Conservation (phyloP, 306 rosid genomes). For the Arachis hypogaea region DNA sequence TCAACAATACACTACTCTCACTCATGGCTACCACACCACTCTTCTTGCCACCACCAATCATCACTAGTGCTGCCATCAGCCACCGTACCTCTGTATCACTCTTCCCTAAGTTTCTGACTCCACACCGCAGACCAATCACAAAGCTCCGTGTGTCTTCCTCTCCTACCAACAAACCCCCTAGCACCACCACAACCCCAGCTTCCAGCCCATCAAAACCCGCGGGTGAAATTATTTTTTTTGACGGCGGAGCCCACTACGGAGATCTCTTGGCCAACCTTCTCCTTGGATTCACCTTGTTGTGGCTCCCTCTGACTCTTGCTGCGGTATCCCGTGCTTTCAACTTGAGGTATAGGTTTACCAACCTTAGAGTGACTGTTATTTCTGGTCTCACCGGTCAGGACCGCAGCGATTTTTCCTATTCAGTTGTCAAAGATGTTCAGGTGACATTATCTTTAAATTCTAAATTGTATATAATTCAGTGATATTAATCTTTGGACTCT, state of each 20-base stretch:
- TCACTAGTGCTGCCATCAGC: constrained; percentile 41
- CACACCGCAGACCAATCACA: constrained; percentile 46
- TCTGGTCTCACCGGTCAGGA: constrained; percentile 90
- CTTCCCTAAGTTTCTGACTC: constrained; percentile 19
- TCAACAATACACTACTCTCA: too few relatives aligned
- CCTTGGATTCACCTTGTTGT: constrained; percentile 81
- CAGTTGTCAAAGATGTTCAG: constrained; percentile 79
- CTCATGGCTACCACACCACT: constrained; percentile 63
- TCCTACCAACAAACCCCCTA: constrained; percentile 64
- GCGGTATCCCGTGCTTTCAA: constrained; percentile 75
- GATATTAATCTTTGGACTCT: too few relatives aligned
- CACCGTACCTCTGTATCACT: constrained; percentile 37
- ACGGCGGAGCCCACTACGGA: constrained; percentile 96
- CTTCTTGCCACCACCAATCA: constrained; percentile 54
- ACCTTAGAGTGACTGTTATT: constrained; percentile 79
- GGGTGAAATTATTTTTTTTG: constrained; percentile 76
- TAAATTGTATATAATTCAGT: too few relatives aligned
- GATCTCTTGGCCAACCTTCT: constrained; percentile 74
- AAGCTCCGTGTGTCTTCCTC: constrained; percentile 77
- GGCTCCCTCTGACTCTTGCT: constrained; percentile 87
- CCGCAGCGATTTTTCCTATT: constrained; percentile 79
- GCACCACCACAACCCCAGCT: constrained; percentile 3
- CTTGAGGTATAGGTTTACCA: constrained; percentile 88
- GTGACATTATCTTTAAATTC: too few relatives aligned
- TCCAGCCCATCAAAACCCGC: constrained; percentile 42